phyloP scores from a whole-genome alignment of 805 yeast genomes.

The Scheffersomyces lignosus region DNA sequence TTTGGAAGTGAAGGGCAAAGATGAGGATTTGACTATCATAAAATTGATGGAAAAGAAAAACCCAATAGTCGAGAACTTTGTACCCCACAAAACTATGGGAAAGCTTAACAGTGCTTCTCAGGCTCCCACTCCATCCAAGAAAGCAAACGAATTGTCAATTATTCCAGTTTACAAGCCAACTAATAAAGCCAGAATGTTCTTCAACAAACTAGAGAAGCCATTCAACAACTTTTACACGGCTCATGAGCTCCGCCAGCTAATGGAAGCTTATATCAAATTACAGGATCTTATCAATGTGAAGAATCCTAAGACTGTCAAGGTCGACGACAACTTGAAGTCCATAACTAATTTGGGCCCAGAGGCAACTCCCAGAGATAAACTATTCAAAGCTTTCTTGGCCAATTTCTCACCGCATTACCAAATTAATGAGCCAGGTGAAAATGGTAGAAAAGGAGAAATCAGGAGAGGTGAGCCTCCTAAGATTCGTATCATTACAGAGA shows the following conservation, averaged over 20 bases:
- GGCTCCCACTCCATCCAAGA: constrained; percentile 22
- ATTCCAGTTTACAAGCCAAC: constrained; percentile 59
- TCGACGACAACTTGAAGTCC: constrained; percentile 55
- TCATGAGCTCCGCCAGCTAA: constrained; percentile 51
- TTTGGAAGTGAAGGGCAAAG: constrained; percentile 76
- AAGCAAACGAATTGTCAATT: constrained; percentile 27
- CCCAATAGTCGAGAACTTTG: constrained; percentile 58
- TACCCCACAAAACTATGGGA: constrained; percentile 51
- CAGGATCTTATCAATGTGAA: constrained; percentile 50
- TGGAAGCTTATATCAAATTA: constrained; percentile 56
- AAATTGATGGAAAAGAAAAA: constrained; percentile 46
- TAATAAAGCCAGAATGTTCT: constrained; percentile 45
- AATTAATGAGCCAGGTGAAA: constrained; percentile 48
- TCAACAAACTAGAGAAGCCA: constrained; percentile 41
- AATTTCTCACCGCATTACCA: constrained; percentile 53
- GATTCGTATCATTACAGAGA: constrained; percentile 66
- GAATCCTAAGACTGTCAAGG: constrained; percentile 52
- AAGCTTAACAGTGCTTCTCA: constrained; percentile 8
- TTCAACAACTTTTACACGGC: constrained; percentile 48
- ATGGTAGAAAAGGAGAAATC: constrained; percentile 28
- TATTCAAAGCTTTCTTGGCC: constrained; percentile 44
- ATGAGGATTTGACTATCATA: constrained; percentile 69
- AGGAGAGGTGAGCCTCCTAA: constrained; percentile 68
- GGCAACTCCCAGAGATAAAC: constrained; percentile 42
- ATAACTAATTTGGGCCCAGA: constrained; percentile 34